A percentile compares a stretch with the other conserved stretches of the same genome.
Evolutionary conservation across 139 green algal genomes (phyloP).

Genomic region (Edaphochlamys debaryana): DNA sequence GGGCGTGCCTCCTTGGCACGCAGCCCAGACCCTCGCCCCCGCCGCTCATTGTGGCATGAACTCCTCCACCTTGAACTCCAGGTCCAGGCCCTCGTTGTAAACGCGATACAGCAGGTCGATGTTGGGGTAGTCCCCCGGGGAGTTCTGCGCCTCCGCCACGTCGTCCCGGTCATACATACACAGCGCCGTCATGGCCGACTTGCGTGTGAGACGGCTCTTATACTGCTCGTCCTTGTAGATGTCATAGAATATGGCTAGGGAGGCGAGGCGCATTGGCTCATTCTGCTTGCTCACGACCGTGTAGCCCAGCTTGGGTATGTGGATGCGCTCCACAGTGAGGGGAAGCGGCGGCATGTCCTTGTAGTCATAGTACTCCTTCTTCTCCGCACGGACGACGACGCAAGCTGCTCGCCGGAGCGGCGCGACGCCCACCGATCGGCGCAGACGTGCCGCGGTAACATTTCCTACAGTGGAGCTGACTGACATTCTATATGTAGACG

Average conservation of each 20-base stretch:
- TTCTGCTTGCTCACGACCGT: conserved; percentile 54
- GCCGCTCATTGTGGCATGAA: conserved; percentile 21
- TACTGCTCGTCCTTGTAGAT: conserved; percentile 75
- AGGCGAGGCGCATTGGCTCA: conserved; percentile 51
- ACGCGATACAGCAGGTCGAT: conserved; percentile 69
- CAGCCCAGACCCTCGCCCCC: neutral
- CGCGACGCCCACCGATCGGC: too few species aligned
- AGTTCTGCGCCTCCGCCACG: conserved; percentile 47
- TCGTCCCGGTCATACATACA: conserved; percentile 75
- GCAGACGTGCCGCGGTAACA: too few species aligned
- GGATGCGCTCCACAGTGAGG: conserved; percentile 56
- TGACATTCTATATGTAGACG: neutral
- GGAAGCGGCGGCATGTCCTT: conserved; percentile 70
- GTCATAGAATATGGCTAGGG: conserved; percentile 71
- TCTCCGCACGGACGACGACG: conserved; percentile 1
- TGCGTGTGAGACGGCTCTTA: conserved; percentile 48
- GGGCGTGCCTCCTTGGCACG: too few species aligned
- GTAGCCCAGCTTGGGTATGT: conserved; percentile 61
- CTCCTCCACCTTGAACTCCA: conserved; percentile 63
- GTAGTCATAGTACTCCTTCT: conserved; percentile 68
- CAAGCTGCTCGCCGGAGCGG: too few species aligned
- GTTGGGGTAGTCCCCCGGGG: conserved; percentile 64
- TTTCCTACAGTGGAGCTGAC: too few species aligned
- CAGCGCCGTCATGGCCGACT: conserved; percentile 62
- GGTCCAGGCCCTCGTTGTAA: conserved; percentile 62